These are phyloP conservation scores for Cercospora nicotianae DNA, from an alignment of 2,329 filamentous ascomycete genomes.

Conservation along the genomic window DNA sequence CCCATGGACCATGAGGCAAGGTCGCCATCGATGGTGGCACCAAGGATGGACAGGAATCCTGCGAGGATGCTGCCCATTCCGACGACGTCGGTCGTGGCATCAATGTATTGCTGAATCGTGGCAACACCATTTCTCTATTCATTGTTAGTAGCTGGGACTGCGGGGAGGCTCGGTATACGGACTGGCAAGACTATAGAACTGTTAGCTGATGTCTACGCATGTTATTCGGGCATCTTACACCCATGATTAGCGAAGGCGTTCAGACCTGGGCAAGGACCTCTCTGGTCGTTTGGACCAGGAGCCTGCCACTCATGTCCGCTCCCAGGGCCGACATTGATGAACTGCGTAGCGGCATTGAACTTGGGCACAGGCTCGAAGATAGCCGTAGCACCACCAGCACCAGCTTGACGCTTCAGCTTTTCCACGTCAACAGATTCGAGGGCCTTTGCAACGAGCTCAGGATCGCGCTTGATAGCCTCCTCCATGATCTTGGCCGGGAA, in stretches of 20 bases:
- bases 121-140: slow-evolving; percentile 35
- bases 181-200: not conserved
- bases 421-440: slow-evolving; percentile 9
- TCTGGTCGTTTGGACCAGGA: slow-evolving; percentile 31
- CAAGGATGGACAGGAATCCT: slow-evolving; percentile 37
- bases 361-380: slow-evolving; percentile 28
- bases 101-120: slow-evolving; percentile 35
- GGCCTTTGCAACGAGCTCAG: slow-evolving; percentile 10
- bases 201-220: not conserved
- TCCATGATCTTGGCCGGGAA: slow-evolving; percentile 20
- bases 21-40: slow-evolving; percentile 38
- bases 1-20: slow-evolving; percentile 36
- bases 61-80: slow-evolving; percentile 40
- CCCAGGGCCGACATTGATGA: slow-evolving; percentile 26
- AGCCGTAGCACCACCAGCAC: slow-evolving; percentile 22
- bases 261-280: slow-evolving; percentile 37
- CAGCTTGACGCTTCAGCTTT: slow-evolving; percentile 21
- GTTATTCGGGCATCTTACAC: not conserved
- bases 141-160: not conserved
- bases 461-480: slow-evolving; percentile 11
- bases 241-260: slow-evolving; percentile 37
- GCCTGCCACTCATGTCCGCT: slow-evolving; percentile 33
- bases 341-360: slow-evolving; percentile 33
- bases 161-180: not conserved
- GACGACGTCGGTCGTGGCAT: slow-evolving; percentile 34